These are phyloP conservation scores for Sanghuangporus baumii DNA, from an alignment of 1,284 basidiomycete species.

Conservation along the genomic window DNA sequence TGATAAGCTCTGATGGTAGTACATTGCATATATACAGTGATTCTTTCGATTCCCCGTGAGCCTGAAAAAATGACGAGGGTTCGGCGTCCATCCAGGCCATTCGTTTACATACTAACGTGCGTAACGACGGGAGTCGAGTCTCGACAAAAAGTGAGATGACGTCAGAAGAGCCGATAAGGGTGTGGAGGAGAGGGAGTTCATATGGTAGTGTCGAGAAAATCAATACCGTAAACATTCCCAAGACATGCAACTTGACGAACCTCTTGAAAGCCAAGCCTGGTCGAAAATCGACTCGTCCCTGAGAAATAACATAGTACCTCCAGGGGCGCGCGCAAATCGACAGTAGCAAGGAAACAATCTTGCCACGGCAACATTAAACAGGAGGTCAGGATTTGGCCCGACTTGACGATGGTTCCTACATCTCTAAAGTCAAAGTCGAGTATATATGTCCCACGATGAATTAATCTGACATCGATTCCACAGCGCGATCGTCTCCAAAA, in stretches of 20 bases:
- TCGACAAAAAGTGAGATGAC: neutral
- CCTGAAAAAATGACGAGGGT: neutral
- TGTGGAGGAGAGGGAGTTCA: conserved; percentile 6
- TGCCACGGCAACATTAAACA: neutral
- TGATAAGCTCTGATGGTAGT: no score
- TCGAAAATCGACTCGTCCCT: neutral
- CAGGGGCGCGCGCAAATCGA: neutral
- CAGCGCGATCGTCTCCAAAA: neutral
- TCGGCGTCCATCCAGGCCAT: no score
- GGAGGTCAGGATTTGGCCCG: neutral
- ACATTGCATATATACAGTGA: no score
- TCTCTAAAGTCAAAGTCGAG: neutral
- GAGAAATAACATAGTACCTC: neutral
- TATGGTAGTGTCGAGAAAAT: no score
- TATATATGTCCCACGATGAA: no score
- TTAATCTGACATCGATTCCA: neutral
- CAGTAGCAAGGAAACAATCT: neutral
- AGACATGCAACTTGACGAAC: neutral
- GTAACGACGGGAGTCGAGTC: neutral
- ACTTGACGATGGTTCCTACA: neutral
- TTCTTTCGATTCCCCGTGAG: neutral
- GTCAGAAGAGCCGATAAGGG: neutral
- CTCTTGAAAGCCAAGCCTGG: neutral
- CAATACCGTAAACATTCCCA: neutral
- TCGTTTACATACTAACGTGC: neutral